Base-by-base conservation (phyloP, 2,329 filamentous ascomycete genomes). In the Cladosporium cucumerinum region DNA sequence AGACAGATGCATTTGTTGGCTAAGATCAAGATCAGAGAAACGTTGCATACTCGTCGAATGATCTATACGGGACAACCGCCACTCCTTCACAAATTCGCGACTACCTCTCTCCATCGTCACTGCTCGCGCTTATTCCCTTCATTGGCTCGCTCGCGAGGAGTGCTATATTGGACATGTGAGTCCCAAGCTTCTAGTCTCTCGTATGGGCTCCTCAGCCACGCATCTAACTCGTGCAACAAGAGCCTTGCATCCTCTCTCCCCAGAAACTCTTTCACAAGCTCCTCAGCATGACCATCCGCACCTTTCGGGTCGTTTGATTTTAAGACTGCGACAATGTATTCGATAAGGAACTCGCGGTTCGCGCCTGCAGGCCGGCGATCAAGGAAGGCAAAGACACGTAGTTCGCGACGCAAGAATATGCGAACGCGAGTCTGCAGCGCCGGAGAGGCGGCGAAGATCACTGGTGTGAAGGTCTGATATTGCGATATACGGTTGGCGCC, bases 131-230 rank as follows among this genome's bases (percentile, higher is more conserved):
- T 46, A n/a, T 46, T 10, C 6, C n/a, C 39, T 46, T n/a, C 12
- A 7, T 46, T 21, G 39, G n/a, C 39, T 46, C 39, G 39, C 39
- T 46, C 39, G 23, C n/a, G 39, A 46, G n/a, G n/a, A 21, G n/a
- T 5, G 51, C 51, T 6, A 66, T 97, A 96, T 76, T 94, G 91
- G 16, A 93, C 91, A 68, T 87, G 81, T 21, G 84, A 80, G 78
- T 97, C 94, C 92, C 93, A 98, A 55, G 89, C 89, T 60, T 86
- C 83, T 10, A 96, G 77, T 10, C 84, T 87, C 2, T 77, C 82
- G 72, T 87, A 94, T 0, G 93, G 93, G 75, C 93, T 97, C 64
- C 92, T 84, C 69, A 98, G 77, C 87, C 91, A 98, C 12, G 87
- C 86, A 66, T 89, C 85, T 66, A 97, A 77, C 78, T 98, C 94